phyloP scores from a whole-genome alignment of 805 yeast species.

The Ogataea ganodermae region DNA sequence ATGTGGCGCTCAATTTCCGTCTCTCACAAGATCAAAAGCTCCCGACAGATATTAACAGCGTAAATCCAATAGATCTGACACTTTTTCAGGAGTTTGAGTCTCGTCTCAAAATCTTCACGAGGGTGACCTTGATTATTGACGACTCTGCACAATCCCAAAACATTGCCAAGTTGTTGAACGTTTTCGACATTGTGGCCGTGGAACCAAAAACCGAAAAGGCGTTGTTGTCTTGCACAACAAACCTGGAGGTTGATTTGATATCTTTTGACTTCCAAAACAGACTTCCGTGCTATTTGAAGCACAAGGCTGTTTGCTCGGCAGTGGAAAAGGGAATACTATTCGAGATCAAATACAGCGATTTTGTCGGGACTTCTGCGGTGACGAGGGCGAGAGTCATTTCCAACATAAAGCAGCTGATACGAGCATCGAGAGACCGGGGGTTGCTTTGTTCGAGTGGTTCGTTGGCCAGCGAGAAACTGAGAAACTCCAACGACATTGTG shows the following conservation, averaged over 20 bases:
- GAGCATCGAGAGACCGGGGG: constrained; percentile 84
- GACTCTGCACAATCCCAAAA: constrained; percentile 79
- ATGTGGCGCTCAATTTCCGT: constrained; percentile 69
- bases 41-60: constrained; percentile 43
- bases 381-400: constrained; percentile 63
- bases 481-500: constrained; percentile 69
- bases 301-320: constrained; percentile 82
- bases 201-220: constrained; percentile 81
- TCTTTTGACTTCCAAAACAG: constrained; percentile 67
- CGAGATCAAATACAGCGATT: constrained; percentile 70
- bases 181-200: constrained; percentile 80
- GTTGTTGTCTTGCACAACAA: constrained; percentile 69
- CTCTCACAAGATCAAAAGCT: constrained; percentile 49
- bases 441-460: constrained; percentile 81
- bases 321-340: constrained; percentile 78
- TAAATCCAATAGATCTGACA: constrained; percentile 44
- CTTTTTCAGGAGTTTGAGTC: constrained; percentile 38
- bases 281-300: constrained; percentile 76
- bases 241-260: constrained; percentile 78
- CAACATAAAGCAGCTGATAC: constrained; percentile 69
- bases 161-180: constrained; percentile 42
- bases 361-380: constrained; percentile 38
- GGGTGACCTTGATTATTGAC: constrained; percentile 74
- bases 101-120: constrained; percentile 53
- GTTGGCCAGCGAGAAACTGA: constrained; percentile 38